Conservation (phyloP, 495 filamentous ascomycete species). For the Podospora anserina region DNA sequence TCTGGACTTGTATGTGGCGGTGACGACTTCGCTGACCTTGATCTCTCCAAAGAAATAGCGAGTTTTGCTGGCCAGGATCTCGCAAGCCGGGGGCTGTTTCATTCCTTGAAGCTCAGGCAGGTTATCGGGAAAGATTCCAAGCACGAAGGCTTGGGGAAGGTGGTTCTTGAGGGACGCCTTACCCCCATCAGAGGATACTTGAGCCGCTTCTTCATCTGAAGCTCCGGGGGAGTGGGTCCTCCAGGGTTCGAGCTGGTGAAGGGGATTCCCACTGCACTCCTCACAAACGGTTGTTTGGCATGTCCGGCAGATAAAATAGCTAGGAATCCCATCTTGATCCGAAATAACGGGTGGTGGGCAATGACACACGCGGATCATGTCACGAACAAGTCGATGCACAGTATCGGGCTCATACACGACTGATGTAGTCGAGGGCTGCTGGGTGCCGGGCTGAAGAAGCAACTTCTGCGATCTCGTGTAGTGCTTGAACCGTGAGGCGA, state of each 20-base stretch:
- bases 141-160: slow-evolving; percentile 7
- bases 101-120: too few relatives aligned
- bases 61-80: neutral
- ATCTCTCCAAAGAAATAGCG: slow-evolving; percentile 34
- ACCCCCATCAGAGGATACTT: slow-evolving; percentile 11
- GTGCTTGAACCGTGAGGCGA: neutral
- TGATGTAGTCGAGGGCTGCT: neutral
- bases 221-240: too few relatives aligned
- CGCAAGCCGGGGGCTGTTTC: neutral
- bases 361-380: slow-evolving; percentile 33
- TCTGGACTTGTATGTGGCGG: slow-evolving; percentile 30
- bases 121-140: neutral
- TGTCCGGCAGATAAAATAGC: slow-evolving; percentile 10
- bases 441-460: neutral
- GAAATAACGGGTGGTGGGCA: slow-evolving; percentile 21
- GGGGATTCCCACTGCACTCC: slow-evolving; percentile 36
- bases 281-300: slow-evolving; percentile 24
- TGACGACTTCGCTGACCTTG: slow-evolving; percentile 35
- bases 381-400: neutral
- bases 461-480: neutral
- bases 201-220: neutral
- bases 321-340: neutral
- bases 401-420: neutral
- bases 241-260: slow-evolving; percentile 23
- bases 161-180: slow-evolving; percentile 4